Base-by-base conservation (phyloP, 1,139 yeast species). In the Pneumocystis wakefieldiae region DNA sequence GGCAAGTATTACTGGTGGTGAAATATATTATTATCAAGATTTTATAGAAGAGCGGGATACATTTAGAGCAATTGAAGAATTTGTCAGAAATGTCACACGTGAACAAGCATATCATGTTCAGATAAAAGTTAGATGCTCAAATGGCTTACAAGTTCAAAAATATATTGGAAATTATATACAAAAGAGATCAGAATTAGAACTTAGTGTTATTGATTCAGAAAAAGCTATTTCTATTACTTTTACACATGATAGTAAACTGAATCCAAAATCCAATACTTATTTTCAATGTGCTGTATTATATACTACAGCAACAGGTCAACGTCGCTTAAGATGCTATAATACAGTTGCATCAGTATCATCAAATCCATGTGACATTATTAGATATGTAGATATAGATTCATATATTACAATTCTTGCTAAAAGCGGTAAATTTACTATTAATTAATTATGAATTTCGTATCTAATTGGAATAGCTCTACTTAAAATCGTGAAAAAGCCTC, bases 201-300 rank as follows among this genome's bases (percentile, higher is more conserved):
- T 90, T 36, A 91, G 97, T 0, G 76, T 82, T 6, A 74, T 91
- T 28, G 80, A 81, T 60, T 79, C 80, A 24, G 85, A 87, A 69
- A 86, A 87, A 61, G 79, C 87, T 1, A 74, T 89, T 65, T 86
- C 89, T 3, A 84, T 88, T 1, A 78, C 88, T 62, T 83, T 92
- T 69, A 80, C 79, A 63, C 86, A 88, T 70, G 97, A 90, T 71
- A 91, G 90, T 1, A 84, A 82, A 66, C 78, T 94, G 59, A 82
- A 84, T 65, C 78, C 87, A 2, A 83, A 83, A 65, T 79, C 81
- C 55, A 96, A 89, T 72, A 88, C 90, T 57, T 95, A 89, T 73
- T 89, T 91, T 77, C 99, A 92, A 75, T 87, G 89, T 1, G 97
- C 97, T 0, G 69, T 92, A 59, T 77, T 94, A 63, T 90, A 89